Percentiles rank a stretch among this genome's conserved stretches.
Conservation (phyloP, 2,329 filamentous ascomycete species). For the Diaporthe nobilis region DNA sequence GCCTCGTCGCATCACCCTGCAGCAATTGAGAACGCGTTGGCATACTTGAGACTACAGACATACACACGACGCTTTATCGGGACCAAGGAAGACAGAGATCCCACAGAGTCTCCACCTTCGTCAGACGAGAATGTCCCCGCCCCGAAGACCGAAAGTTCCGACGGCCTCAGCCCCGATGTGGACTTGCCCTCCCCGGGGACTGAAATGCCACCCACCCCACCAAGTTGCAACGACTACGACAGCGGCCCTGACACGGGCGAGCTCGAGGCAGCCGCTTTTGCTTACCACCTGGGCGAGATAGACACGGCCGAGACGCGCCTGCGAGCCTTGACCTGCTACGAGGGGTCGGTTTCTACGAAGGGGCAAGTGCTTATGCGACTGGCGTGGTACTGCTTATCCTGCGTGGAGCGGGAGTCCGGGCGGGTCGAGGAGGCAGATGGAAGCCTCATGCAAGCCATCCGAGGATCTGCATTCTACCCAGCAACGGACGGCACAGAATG, state of each 20-base stretch:
- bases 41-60: constrained; percentile 11
- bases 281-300: constrained; percentile 25
- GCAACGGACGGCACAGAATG: constrained; percentile 30
- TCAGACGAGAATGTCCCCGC: background rate
- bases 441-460: constrained; percentile 34
- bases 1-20: background rate
- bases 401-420: constrained; percentile 27
- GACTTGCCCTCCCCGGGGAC: constrained; percentile 8
- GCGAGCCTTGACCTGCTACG: constrained; percentile 17
- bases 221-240: background rate
- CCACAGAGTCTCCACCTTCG: background rate
- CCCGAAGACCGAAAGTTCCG: background rate
- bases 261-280: constrained; percentile 22
- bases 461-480: constrained; percentile 34
- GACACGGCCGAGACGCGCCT: constrained; percentile 11
- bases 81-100: background rate
- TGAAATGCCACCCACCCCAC: constrained; percentile 18
- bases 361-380: constrained; percentile 36
- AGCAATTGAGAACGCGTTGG: background rate
- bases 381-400: constrained; percentile 39
- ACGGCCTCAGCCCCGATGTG: constrained; percentile 11
- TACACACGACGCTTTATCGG: constrained; percentile 23
- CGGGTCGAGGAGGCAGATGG: constrained; percentile 16
- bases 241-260: background rate
- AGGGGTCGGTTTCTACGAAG: constrained; percentile 16